Base-by-base conservation (phyloP, 495 filamentous ascomycete genomes). In the Lepraria neglecta region DNA sequence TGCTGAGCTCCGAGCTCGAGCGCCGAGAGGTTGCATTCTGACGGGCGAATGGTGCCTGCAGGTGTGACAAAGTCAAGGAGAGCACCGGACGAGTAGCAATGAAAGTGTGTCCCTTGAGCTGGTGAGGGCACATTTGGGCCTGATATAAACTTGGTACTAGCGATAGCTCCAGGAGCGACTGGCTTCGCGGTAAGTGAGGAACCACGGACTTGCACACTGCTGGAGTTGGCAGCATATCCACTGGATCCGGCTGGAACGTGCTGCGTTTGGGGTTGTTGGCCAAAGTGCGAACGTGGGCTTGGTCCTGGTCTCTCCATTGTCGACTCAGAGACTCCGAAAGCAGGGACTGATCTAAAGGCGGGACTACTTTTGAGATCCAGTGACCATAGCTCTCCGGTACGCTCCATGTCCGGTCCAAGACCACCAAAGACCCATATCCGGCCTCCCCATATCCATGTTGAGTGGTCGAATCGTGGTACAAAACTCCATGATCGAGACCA, bases 391-490 rank as follows among this genome's bases (percentile, higher is more conserved):
- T 98, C 94, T 45, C 89, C 91, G 55, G 87, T 88, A 67, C 92
- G 90, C 72, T 96, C 92, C 91, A 96, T 95, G 62, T 96, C 91
- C 60, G 91, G 89, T 53, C 88, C 89, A 56, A 97, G 76, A 27
- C 94, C 94, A 42, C 94, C 94, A 74, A 92, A 97, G n/a, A 97
- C 91, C 92, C 92, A 98, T 33, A 98, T 84, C 38, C 89, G 84
- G 44, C 89, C 91, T 57, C 86, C 84, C 87, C 91, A 96, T 47
- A 96, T 83, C 81, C 89, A 96, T 28, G 88, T 90, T 5, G 90
- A 87, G 70, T 98, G 95, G 65, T 98, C 94, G 68, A 95, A 98
- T 14, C 94, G 83, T 30, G 88, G 82, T 19, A 95, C 91, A 72
- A 97, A 97, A 57, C 85, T 88, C 94, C 94, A 98, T 42, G 90